Conservation (phyloP, 2,329 filamentous ascomycete genomes). For the Fusarium sp. region DNA sequence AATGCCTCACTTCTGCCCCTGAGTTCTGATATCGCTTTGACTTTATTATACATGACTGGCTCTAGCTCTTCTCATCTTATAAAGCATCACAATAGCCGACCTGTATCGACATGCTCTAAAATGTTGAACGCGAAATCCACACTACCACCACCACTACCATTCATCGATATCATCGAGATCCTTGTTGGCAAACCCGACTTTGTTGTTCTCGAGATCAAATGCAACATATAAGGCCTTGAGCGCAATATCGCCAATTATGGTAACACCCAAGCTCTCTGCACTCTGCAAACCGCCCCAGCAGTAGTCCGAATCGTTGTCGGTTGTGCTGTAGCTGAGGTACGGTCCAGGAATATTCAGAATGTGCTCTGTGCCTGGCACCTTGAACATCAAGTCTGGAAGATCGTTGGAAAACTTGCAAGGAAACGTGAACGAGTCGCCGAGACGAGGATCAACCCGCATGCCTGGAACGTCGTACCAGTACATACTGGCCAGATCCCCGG, state of each 20-base stretch:
- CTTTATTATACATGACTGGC: slow-evolving; percentile 10
- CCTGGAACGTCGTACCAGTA: slow-evolving; percentile 69
- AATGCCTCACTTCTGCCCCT: not conserved
- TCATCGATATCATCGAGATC: slow-evolving; percentile 41
- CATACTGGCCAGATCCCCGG: slow-evolving; percentile 61
- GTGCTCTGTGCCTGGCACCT: slow-evolving; percentile 60
- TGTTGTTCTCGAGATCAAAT: slow-evolving; percentile 65
- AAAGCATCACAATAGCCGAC: slow-evolving; percentile 13
- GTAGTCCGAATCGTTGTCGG: slow-evolving; percentile 57
- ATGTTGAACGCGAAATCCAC: not conserved
- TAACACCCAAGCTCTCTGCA: slow-evolving; percentile 56
- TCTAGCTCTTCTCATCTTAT: slow-evolving; percentile 8
- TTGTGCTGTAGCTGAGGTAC: slow-evolving; percentile 64
- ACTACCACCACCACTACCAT: not conserved
- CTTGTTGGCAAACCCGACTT: slow-evolving; percentile 58
- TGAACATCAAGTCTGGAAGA: slow-evolving; percentile 68
- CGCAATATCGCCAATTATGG: slow-evolving; percentile 82
- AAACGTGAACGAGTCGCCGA: slow-evolving; percentile 63
- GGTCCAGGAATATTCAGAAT: slow-evolving; percentile 63
- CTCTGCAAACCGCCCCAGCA: slow-evolving; percentile 84
- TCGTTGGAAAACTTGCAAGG: slow-evolving; percentile 63
- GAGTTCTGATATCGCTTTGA: not conserved
- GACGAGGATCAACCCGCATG: slow-evolving; percentile 57
- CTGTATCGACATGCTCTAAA: not conserved
- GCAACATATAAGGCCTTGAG: slow-evolving; percentile 81